Evolutionary conservation across 306 rosid species (phyloP).

Genomic region (Sophora flavescens): DNA sequence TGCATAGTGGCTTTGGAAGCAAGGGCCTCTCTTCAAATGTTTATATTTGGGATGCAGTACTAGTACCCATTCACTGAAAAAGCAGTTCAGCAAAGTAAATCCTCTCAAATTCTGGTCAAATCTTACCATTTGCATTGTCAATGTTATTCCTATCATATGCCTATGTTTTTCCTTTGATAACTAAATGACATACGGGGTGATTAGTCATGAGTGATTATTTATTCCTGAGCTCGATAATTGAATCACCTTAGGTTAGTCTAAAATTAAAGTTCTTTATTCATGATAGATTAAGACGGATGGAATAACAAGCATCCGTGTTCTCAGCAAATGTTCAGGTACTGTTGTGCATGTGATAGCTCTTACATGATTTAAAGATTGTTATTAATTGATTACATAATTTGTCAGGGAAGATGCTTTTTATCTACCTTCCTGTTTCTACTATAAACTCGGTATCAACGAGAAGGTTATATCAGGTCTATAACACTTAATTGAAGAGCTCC

Average conservation of each 20-base stretch:
- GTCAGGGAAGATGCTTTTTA: slow-evolving; percentile 82
- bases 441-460: slow-evolving; percentile 95
- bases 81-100: too few relatives aligned
- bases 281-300: slow-evolving; percentile 88
- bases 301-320: slow-evolving; percentile 90
- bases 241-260: slow-evolving; percentile 37
- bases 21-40: too few relatives aligned
- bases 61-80: too few relatives aligned
- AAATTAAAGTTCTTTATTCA: slow-evolving; percentile 34
- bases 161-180: too few relatives aligned
- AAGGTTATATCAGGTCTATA: slow-evolving; percentile 93
- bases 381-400: slow-evolving; percentile 43
- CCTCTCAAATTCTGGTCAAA: too few relatives aligned
- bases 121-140: too few relatives aligned
- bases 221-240: slow-evolving; percentile 26
- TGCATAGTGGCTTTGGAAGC: too few relatives aligned
- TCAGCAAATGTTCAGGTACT: slow-evolving; percentile 82
- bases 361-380: slow-evolving; percentile 30
- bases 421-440: slow-evolving; percentile 87
- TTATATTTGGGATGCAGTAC: too few relatives aligned
- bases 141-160: too few relatives aligned
- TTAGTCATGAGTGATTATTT: too few relatives aligned
- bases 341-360: slow-evolving; percentile 27
- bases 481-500: slow-evolving; percentile 91
- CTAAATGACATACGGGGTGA: too few relatives aligned